These are phyloP conservation scores for Ustilago crameri DNA, from an alignment of 1,284 basidiomycete genomes.

Conservation along the genomic window DNA sequence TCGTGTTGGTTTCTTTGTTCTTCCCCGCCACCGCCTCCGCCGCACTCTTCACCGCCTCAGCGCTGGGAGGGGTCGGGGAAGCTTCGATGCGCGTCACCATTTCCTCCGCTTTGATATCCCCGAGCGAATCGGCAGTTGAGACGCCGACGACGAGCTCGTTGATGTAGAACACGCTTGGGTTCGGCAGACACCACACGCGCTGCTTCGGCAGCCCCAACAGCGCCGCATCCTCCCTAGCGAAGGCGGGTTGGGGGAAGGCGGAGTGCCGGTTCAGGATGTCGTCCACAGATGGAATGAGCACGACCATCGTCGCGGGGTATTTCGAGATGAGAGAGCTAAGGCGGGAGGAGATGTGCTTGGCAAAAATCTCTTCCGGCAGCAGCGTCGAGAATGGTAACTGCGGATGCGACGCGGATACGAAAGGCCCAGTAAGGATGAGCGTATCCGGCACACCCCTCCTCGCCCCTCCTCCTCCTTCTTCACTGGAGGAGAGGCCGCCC, in stretches of 20 bases:
- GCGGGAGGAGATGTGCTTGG: conserved; percentile 74
- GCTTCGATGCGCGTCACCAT: conserved; percentile 76
- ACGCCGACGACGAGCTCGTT: conserved; percentile 84
- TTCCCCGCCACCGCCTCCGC: conserved; percentile 61
- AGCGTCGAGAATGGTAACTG: conserved; percentile 79
- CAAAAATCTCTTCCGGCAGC: conserved; percentile 78
- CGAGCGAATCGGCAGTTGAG: conserved; percentile 85
- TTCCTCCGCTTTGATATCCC: conserved; percentile 88
- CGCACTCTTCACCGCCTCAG: background rate
- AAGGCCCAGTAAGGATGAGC: conserved; percentile 85
- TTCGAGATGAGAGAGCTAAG: conserved; percentile 75
- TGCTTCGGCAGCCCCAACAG: conserved; percentile 36
- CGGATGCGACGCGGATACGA: conserved; percentile 82
- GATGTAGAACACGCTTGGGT: conserved; percentile 84
- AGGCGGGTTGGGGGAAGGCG: conserved; percentile 86
- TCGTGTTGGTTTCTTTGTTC: conserved; percentile 38
- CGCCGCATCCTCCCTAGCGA: conserved; percentile 69
- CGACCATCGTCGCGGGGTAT: conserved; percentile 77
- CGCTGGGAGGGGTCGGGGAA: background rate
- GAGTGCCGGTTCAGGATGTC: conserved; percentile 83
- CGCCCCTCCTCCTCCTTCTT: conserved; percentile 72
- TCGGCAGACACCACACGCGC: conserved; percentile 83
- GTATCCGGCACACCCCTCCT: conserved; percentile 79
- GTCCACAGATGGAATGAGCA: conserved; percentile 83
- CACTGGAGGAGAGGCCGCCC: conserved; percentile 70